A percentile compares a stretch with the other conserved stretches of the same genome.
These are phyloP conservation scores for Colletotrichum sp. DNA, from an alignment of 2,329 filamentous ascomycete species.

Conservation along the genomic window DNA sequence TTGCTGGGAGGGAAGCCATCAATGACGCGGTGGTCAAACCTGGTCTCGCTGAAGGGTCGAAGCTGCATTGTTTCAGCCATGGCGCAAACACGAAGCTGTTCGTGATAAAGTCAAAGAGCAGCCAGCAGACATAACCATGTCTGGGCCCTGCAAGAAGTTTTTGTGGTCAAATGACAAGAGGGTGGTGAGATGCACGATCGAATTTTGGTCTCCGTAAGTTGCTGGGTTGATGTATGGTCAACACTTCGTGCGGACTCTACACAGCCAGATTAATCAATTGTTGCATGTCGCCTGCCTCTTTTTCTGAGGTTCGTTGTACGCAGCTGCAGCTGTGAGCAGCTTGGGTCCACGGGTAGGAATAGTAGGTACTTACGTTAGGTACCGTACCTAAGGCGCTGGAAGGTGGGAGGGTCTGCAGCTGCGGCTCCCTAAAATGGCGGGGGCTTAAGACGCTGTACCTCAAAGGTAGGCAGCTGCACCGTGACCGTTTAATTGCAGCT, in stretches of 20 bases:
- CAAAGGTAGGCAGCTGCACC: too few relatives aligned
- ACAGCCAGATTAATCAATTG: not conserved
- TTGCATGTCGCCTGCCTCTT: not conserved
- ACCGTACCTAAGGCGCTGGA: not conserved
- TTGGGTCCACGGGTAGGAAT: not conserved
- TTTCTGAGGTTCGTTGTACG: not conserved
- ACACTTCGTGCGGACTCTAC: not conserved
- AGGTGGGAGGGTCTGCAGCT: not conserved
- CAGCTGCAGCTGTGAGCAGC: not conserved
- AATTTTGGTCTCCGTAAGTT: not conserved
- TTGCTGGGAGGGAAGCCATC: conserved; percentile 73
- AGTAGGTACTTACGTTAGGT: not conserved
- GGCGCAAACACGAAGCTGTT: conserved; percentile 13
- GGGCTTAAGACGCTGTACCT: not conserved
- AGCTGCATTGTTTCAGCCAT: conserved; percentile 40
- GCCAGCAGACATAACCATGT: not conserved
- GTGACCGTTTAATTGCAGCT: not conserved
- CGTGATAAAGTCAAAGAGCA: not conserved
- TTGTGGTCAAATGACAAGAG: not conserved
- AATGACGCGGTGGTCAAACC: conserved; percentile 60
- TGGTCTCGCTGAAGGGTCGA: conserved; percentile 60
- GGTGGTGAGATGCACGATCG: not conserved
- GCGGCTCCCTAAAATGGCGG: not conserved
- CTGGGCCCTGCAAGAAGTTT: not conserved
- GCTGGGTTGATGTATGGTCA: not conserved